These are phyloP conservation scores for Eutrema yunnanense DNA, from an alignment of 345 rosid species.

Conservation along the genomic window DNA sequence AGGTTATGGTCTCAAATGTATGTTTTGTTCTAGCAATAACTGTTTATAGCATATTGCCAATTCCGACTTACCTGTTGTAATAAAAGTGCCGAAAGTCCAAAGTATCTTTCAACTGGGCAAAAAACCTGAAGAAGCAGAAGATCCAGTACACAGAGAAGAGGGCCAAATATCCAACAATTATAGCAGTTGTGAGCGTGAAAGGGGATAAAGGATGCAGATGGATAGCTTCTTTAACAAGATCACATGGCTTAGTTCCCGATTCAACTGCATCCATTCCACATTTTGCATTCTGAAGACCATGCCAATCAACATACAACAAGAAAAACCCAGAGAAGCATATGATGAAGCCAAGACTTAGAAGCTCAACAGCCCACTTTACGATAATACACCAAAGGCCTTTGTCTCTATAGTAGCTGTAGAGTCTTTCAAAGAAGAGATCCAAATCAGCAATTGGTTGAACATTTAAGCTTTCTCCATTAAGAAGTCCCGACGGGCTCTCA, in stretches of 20 bases:
- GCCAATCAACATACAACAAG: constrained; percentile 91
- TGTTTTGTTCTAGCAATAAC: background rate
- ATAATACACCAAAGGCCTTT: constrained; percentile 97
- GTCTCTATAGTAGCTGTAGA: constrained; percentile 89
- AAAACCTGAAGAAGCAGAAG: constrained; percentile 90
- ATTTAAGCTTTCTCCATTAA: constrained; percentile 84
- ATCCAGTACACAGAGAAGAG: constrained; percentile 79
- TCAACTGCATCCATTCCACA: constrained; percentile 99
- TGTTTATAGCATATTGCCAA: background rate
- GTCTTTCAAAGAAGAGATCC: constrained; percentile 89
- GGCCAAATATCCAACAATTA: constrained; percentile 83
- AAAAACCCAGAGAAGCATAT: constrained; percentile 96
- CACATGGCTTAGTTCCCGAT: constrained; percentile 93
- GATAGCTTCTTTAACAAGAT: constrained; percentile 93
- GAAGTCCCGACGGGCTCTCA: constrained; percentile 94
- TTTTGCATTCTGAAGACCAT: constrained; percentile 96
- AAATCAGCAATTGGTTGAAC: constrained; percentile 80
- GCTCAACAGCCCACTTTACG: constrained; percentile 93
- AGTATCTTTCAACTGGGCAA: constrained; percentile 79
- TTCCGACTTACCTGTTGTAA: constrained; percentile 53
- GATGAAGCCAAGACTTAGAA: constrained; percentile 78
- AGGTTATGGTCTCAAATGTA: background rate
- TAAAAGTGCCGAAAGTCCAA: constrained; percentile 81
- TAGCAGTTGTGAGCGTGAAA: constrained; percentile 69
- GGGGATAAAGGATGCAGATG: constrained; percentile 84